Base-by-base conservation (phyloP, 441 rosid genomes). In the Cnidoscolus chayamansa region DNA sequence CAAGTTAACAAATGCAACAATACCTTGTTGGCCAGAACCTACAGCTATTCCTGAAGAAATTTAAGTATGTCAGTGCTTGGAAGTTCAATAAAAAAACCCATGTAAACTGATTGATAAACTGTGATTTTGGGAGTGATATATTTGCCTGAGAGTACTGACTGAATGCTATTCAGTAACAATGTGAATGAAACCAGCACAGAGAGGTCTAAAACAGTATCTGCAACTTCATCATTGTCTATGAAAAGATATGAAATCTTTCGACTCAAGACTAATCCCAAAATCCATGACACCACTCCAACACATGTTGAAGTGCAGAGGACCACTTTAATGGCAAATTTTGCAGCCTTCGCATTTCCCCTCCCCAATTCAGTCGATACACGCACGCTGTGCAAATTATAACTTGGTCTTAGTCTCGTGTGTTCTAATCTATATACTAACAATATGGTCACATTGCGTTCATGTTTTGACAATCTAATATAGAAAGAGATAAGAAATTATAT, bases 21-120 rank as follows among this genome's bases (percentile, higher is more conserved):
- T 25, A 1, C 78, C 80, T 73, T 90, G 93, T 84, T 85, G 75
- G 40, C 93, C 91, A 6, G 93, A 85, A 16, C 95, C 95, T 0
- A 90, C 48, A 4, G 93, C 95, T 55, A 84, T 87, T 7, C 95
- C 91, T 86, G 74, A 10, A 70, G 16, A 17, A 51, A 15, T 51
- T 54, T 11, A 54, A 2, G 25, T 25, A 54, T 54, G 12, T 50
- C 3, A 50, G 0, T 50, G 25, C 25, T 59, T 59, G n/a, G n/a
- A 31, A 10, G 3, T 50, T 13, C 13, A 49, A 16, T 49, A 25
- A 25, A 49, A 49, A 3, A 49, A 6, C 13, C 54, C 3, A 16
- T 3, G 32, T 61, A n/a, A 63, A 25, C 25, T 25, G 25, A 25
- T 25, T 25, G 25, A 5, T 10, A n/a, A 25, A 25, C 25, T 25